phyloP scores from a whole-genome alignment of 345 rosid genomes.

The Salix brachista region DNA sequence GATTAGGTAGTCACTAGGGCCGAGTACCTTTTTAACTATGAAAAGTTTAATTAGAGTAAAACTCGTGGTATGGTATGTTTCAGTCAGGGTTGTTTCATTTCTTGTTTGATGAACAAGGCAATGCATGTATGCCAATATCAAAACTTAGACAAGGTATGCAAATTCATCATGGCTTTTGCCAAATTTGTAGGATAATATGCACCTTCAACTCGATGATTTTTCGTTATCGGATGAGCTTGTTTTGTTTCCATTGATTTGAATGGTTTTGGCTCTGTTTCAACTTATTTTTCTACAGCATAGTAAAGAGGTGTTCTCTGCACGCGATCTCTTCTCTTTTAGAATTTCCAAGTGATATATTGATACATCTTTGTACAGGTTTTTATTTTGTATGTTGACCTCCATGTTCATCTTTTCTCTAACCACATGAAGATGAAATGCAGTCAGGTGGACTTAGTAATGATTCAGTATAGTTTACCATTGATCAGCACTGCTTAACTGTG shows the following conservation, averaged over 20 bases:
- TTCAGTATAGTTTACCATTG: not conserved
- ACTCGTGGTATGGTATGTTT: constrained; percentile 13
- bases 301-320: not conserved
- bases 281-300: not conserved
- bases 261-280: not conserved
- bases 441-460: not conserved
- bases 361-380: not conserved
- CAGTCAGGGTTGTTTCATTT: constrained; percentile 12
- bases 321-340: not conserved
- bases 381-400: not conserved
- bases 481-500: not conserved
- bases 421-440: not conserved
- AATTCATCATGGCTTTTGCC: constrained; percentile 15
- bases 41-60: constrained; percentile 6
- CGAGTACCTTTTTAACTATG: constrained; percentile 9
- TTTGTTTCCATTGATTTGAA: not conserved
- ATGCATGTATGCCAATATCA: constrained; percentile 17
- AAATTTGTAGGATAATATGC: constrained; percentile 20
- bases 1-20: constrained; percentile 2
- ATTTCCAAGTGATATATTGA: not conserved
- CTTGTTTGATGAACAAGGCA: constrained; percentile 4
- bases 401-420: not conserved
- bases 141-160: constrained; percentile 11
- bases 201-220: constrained; percentile 8
- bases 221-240: constrained; percentile 3